Conservation (phyloP, 257 asterid species). For the Plantago ovata region DNA sequence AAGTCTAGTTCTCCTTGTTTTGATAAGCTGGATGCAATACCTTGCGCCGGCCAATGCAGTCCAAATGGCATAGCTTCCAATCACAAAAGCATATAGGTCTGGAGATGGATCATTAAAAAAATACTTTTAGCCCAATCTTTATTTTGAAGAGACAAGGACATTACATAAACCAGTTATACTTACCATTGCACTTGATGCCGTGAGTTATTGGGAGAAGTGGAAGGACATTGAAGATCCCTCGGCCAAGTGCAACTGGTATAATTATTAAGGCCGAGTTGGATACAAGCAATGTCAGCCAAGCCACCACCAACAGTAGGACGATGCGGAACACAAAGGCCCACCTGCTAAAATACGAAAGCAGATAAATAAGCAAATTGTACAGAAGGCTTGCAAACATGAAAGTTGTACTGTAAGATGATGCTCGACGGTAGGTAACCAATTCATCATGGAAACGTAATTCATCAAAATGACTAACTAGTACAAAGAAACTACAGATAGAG, state of each 20-base stretch:
- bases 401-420: neutral
- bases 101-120: conserved; percentile 10
- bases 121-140: neutral
- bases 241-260: conserved; percentile 87
- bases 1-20: conserved; percentile 60
- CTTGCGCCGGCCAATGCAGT: conserved; percentile 87
- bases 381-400: conserved; percentile 3
- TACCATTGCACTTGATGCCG: conserved; percentile 96
- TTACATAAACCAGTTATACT: conserved; percentile 14
- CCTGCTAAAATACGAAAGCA: conserved; percentile 56
- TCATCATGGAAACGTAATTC: too few species aligned
- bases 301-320: conserved; percentile 72
- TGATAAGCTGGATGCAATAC: conserved; percentile 68
- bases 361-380: conserved; percentile 30
- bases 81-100: conserved; percentile 90
- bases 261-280: conserved; percentile 81
- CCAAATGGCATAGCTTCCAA: conserved; percentile 98
- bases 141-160: neutral
- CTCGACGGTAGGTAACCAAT: neutral
- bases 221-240: conserved; percentile 67
- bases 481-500: too few species aligned
- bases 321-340: conserved; percentile 85
- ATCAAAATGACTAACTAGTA: too few species aligned
- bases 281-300: conserved; percentile 92
- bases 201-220: conserved; percentile 92